Evolutionary conservation across 352 stramenopile genomes (phyloP), one percentile per base, ranked within the genome.

Genomic region (Hyaloperonospora arabidopsidis): DNA sequence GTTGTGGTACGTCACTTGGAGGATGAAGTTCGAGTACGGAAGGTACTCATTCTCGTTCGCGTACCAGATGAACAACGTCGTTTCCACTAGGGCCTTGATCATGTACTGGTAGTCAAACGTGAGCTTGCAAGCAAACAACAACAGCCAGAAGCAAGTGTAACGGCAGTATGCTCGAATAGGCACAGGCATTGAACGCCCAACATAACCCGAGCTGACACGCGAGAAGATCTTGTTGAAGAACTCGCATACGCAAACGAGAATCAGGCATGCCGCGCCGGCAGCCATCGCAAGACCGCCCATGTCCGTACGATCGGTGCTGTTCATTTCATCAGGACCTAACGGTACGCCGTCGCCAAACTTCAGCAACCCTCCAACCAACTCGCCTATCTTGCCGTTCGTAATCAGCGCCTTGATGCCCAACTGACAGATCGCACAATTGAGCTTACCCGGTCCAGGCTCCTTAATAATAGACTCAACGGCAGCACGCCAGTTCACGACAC

Each of bases 21-120:
- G 57, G 61, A 93, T 84, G 59, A 93, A 93, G 60, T 90, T 70
- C 34, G 80, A 91, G 54, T 89, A 88, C 54, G 75, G 67, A 1
- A 91, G 57, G 45, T 91, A 91, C 17, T 88, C 70, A 17, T 76
- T 66, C 56, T 70, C 60, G 58, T 87, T 69, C 7, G 79, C 73
- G 52, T 88, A 85, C 82, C 82, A 93, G 44, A 93, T 90, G 48
- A 93, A 90, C 35, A 93, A 59, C 19, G 83, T 85, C 14, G 83
- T 89, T 53, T 93, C 83, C 14, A 93, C 80, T n/a, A 93, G 57
- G 18, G 55, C 69, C 62, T 93, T 93, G 47, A 93, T 52, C 68
- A 93, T 87, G 34, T 87, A 89, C 61, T 90, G 78, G 68, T 93
- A 93, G 52, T 89, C 80, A 62, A 93, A 90, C 14, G 66, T 80